Evolutionary conservation across 1,139 yeast genomes (phyloP).

Genomic region (Magnusiomyces tetraspermus): DNA sequence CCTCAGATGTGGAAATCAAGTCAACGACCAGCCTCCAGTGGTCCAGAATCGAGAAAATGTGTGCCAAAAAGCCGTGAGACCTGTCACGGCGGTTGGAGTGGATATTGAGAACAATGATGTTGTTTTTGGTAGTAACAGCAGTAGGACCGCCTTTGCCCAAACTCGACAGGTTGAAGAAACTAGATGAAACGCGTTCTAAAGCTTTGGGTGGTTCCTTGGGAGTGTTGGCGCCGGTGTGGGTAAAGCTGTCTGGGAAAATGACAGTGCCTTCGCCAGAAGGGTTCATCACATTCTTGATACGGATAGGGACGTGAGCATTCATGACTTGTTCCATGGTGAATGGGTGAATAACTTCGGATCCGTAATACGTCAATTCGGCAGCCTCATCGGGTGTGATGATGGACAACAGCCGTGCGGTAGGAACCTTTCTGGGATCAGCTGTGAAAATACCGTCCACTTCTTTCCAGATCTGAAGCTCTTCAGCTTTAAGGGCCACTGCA

Average conservation of each 20-base stretch:
- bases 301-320: slow-evolving; percentile 87
- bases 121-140: slow-evolving; percentile 91
- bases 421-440: slow-evolving; percentile 94
- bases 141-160: slow-evolving; percentile 61
- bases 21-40: slow-evolving; percentile 82
- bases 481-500: slow-evolving; percentile 88
- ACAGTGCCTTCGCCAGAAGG: slow-evolving; percentile 87
- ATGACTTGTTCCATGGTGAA: slow-evolving; percentile 99
- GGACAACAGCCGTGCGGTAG: slow-evolving; percentile 72
- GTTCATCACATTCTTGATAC: slow-evolving; percentile 91
- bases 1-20: slow-evolving; percentile 92
- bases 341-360: slow-evolving; percentile 96
- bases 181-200: slow-evolving; percentile 36
- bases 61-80: slow-evolving; percentile 91
- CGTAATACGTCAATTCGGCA: slow-evolving; percentile 93
- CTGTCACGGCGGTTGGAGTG: slow-evolving; percentile 90
- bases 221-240: slow-evolving; percentile 62
- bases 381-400: slow-evolving; percentile 98
- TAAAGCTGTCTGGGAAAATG: slow-evolving; percentile 78
- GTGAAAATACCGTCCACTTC: slow-evolving; percentile 98
- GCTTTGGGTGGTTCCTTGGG: slow-evolving; percentile 94
- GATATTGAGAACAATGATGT: slow-evolving; percentile 82
- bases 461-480: slow-evolving; percentile 94
- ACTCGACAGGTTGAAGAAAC: slow-evolving; percentile 24
- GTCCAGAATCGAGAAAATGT: slow-evolving; percentile 79